phyloP scores from a whole-genome alignment of 2,329 filamentous ascomycete species.

The Allantophomopsis lycopodina region DNA sequence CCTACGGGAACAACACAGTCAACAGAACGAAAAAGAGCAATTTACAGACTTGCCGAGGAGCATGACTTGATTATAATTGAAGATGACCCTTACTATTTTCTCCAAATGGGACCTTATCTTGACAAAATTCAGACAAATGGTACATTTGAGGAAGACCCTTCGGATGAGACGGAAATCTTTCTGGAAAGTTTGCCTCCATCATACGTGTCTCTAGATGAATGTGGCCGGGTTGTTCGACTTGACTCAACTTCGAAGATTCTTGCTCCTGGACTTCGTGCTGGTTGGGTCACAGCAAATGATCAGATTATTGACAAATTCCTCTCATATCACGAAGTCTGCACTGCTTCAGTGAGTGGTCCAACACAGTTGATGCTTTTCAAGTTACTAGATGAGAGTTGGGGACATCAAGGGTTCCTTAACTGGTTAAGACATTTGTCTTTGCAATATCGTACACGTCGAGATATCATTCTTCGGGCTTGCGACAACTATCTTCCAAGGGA shows the following conservation, averaged over 20 bases:
- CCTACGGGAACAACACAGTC: slow-evolving; percentile 55
- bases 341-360: slow-evolving; percentile 75
- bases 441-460: slow-evolving; percentile 64
- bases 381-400: slow-evolving; percentile 82
- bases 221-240: slow-evolving; percentile 70
- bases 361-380: slow-evolving; percentile 73
- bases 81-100: slow-evolving; percentile 61
- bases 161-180: too few species aligned
- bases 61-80: slow-evolving; percentile 56
- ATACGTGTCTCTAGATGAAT: slow-evolving; percentile 66
- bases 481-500: slow-evolving; percentile 59
- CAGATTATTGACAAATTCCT: slow-evolving; percentile 71
- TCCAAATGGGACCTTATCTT: slow-evolving; percentile 42
- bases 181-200: slow-evolving; percentile 54
- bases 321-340: slow-evolving; percentile 66
- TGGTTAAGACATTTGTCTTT: slow-evolving; percentile 73
- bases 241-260: slow-evolving; percentile 88
- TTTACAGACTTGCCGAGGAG: slow-evolving; percentile 51
- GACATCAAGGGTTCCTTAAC: slow-evolving; percentile 71
- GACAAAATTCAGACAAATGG: slow-evolving; percentile 35
- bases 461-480: slow-evolving; percentile 64
- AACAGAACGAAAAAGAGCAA: slow-evolving; percentile 35
- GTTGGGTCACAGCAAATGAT: slow-evolving; percentile 77
- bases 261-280: slow-evolving; percentile 62
- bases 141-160: slow-evolving; percentile 50